phyloP scores from a whole-genome alignment of 768 basidiomycete species.

The Lenzites betulinus region DNA sequence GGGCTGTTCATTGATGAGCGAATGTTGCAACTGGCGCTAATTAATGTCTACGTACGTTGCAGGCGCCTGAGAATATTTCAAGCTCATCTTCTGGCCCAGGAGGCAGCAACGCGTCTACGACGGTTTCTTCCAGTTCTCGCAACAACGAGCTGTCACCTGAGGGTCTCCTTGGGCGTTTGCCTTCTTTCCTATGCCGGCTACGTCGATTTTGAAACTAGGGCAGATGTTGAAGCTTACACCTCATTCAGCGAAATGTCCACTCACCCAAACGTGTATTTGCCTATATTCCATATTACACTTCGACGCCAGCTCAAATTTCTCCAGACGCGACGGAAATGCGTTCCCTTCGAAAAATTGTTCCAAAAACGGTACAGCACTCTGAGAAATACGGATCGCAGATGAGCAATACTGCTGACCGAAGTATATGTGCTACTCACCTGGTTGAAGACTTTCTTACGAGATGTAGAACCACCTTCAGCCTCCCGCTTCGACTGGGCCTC shows the following conservation, averaged over 20 bases:
- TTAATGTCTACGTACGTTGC: no score
- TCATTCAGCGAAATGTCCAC: neutral
- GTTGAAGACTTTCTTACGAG: neutral
- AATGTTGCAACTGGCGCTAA: no score
- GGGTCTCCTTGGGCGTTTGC: neutral
- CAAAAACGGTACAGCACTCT: conserved; percentile 23
- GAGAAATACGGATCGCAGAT: neutral
- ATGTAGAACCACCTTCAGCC: no score
- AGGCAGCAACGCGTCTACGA: neutral
- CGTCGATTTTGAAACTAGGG: conserved; percentile 32
- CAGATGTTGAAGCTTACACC: neutral
- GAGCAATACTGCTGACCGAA: no score
- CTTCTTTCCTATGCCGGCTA: conserved; percentile 17
- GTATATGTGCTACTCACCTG: neutral
- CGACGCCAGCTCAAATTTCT: conserved; percentile 25
- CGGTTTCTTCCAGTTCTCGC: neutral
- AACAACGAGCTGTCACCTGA: rapidly evolving
- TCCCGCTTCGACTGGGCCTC: neutral
- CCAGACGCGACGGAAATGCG: conserved; percentile 23
- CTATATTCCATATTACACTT: conserved; percentile 23
- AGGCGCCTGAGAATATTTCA: no score
- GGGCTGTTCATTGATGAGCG: no score
- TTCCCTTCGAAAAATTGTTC: conserved; percentile 25
- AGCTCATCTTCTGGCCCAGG: neutral
- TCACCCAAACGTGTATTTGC: conserved; percentile 33